phyloP scores from a whole-genome alignment of 371 early-diverging fungal species.

The Mortierella sp. region DNA sequence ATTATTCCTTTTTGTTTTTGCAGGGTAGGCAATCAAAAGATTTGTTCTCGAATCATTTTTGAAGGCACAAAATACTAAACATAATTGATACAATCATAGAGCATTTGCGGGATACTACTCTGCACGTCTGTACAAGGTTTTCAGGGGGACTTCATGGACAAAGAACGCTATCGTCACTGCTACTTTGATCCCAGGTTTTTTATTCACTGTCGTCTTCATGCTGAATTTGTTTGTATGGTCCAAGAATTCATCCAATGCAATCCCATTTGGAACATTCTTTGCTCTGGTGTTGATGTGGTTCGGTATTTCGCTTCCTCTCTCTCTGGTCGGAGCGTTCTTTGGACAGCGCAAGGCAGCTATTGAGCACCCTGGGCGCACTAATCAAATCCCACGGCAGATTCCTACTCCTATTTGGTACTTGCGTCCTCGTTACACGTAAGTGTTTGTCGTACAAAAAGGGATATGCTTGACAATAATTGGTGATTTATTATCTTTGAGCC shows the following conservation, averaged over 20 bases:
- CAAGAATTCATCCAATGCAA: slow-evolving; percentile 81
- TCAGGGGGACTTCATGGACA: slow-evolving; percentile 81
- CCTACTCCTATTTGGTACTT: slow-evolving; percentile 86
- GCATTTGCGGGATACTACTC: slow-evolving; percentile 81
- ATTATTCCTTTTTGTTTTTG: slow-evolving; percentile 78
- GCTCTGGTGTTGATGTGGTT: slow-evolving; percentile 83
- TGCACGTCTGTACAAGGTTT: slow-evolving; percentile 82
- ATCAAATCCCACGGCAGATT: slow-evolving; percentile 93
- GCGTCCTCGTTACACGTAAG: slow-evolving; percentile 62
- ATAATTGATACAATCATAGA: slow-evolving; percentile 30
- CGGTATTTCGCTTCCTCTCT: slow-evolving; percentile 78
- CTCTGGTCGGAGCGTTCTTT: slow-evolving; percentile 80
- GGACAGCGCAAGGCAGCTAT: slow-evolving; percentile 78
- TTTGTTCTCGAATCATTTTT: too few species aligned
- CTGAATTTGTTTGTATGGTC: slow-evolving; percentile 86
- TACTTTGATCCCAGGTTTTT: slow-evolving; percentile 62
- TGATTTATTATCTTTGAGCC: not conserved
- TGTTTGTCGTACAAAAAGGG: too few species aligned
- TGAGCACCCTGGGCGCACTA: slow-evolving; percentile 89
- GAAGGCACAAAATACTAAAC: slow-evolving; percentile 2
- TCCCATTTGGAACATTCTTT: slow-evolving; percentile 86
- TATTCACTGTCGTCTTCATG: slow-evolving; percentile 62
- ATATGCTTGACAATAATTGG: not conserved
- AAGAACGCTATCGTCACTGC: slow-evolving; percentile 76
- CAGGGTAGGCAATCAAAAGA: slow-evolving; percentile 65